Percentiles rank a stretch among this genome's conserved stretches.
Conservation (phyloP, 345 rosid genomes). For the Citropsis articulata region DNA sequence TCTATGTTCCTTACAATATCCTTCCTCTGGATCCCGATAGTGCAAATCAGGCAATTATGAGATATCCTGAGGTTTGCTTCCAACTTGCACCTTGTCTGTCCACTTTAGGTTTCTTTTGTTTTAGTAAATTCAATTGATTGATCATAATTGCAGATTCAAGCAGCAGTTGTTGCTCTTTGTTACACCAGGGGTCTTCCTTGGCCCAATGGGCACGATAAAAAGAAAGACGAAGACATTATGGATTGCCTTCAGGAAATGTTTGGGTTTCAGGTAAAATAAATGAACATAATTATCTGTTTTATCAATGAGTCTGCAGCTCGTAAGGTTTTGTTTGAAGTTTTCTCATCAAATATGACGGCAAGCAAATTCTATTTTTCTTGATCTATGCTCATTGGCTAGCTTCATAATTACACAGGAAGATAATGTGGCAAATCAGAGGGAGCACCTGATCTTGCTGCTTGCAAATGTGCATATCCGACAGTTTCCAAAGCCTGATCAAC, state of each 20-base stretch:
- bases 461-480: slow-evolving; percentile 97
- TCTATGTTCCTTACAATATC: slow-evolving; percentile 87
- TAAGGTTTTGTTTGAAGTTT: background rate
- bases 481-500: slow-evolving; percentile 96
- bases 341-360: background rate
- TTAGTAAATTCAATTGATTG: slow-evolving; percentile 8
- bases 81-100: slow-evolving; percentile 4
- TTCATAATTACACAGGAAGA: slow-evolving; percentile 61
- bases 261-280: slow-evolving; percentile 83
- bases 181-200: slow-evolving; percentile 98
- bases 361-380: slow-evolving; percentile 2
- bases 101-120: slow-evolving; percentile 1
- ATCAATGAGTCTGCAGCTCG: background rate
- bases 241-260: slow-evolving; percentile 99
- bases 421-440: slow-evolving; percentile 98
- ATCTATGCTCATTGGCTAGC: slow-evolving; percentile 1
- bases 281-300: background rate
- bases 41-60: slow-evolving; percentile 96
- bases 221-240: slow-evolving; percentile 85
- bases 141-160: slow-evolving; percentile 65
- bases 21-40: slow-evolving; percentile 99
- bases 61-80: slow-evolving; percentile 80
- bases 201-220: slow-evolving; percentile 79
- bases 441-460: slow-evolving; percentile 86
- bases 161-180: slow-evolving; percentile 90